Percentiles rank a stretch among this genome's conserved stretches.
phyloP scores from a whole-genome alignment of 1,284 basidiomycete species.

The Ganoderma boninense region DNA sequence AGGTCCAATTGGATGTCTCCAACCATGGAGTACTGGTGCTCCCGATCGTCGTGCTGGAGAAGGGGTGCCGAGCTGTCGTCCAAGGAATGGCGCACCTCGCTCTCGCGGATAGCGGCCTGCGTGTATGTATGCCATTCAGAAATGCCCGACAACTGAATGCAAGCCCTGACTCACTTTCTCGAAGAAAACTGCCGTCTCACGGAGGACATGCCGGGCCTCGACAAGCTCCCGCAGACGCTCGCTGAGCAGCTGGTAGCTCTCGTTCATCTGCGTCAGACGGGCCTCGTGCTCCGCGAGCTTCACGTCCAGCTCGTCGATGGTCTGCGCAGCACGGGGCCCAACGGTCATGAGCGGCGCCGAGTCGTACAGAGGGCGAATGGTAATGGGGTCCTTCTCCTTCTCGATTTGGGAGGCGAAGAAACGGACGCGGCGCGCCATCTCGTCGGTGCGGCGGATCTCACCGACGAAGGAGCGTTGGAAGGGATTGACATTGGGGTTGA shows the following conservation, averaged over 20 bases:
- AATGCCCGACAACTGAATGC: neutral
- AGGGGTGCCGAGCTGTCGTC: slow-evolving; percentile 94
- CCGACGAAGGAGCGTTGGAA: slow-evolving; percentile 99
- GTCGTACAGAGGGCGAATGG: slow-evolving; percentile 84
- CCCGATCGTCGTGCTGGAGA: slow-evolving; percentile 90
- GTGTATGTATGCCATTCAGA: slow-evolving; percentile 9
- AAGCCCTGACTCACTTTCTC: slow-evolving; percentile 66
- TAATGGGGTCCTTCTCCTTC: slow-evolving; percentile 83
- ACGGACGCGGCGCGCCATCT: slow-evolving; percentile 94
- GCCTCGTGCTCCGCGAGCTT: slow-evolving; percentile 91
- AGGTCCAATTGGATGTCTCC: slow-evolving; percentile 80
- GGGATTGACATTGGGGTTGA: slow-evolving; percentile 94
- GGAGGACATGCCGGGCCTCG: slow-evolving; percentile 93
- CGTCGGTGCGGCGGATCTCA: slow-evolving; percentile 94
- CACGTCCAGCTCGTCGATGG: slow-evolving; percentile 92
- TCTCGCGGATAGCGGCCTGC: slow-evolving; percentile 83
- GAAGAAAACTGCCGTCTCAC: slow-evolving; percentile 98
- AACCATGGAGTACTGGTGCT: slow-evolving; percentile 64
- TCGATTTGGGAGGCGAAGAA: slow-evolving; percentile 92
- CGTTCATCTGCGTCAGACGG: slow-evolving; percentile 92
- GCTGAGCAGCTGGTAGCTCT: slow-evolving; percentile 90
- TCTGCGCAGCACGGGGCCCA: slow-evolving; percentile 91
- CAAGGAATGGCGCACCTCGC: slow-evolving; percentile 87
- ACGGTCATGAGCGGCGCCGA: slow-evolving; percentile 85
- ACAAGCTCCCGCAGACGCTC: slow-evolving; percentile 89